Evolutionary conservation across 2,329 filamentous ascomycete species (phyloP).

Genomic region (Piedraia hortae): DNA sequence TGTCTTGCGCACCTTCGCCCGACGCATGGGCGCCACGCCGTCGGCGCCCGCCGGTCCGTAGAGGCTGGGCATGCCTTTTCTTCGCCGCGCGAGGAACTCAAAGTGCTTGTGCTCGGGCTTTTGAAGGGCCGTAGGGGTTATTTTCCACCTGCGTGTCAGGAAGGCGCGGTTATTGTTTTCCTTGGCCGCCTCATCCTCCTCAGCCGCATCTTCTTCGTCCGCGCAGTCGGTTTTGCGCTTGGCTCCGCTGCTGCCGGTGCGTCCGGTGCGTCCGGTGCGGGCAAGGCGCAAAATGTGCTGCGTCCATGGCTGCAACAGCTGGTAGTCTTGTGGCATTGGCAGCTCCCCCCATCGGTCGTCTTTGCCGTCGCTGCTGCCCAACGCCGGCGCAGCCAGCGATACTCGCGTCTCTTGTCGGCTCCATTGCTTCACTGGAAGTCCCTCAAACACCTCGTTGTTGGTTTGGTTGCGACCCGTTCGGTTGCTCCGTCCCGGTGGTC

Average conservation of each 20-base stretch:
- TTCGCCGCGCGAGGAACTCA: slow-evolving; percentile 30
- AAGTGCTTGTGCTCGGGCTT: slow-evolving; percentile 26
- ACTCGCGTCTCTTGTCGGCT: slow-evolving; percentile 23
- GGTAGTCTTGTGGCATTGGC: slow-evolving; percentile 67
- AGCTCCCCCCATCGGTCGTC: slow-evolving; percentile 53
- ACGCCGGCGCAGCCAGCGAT: slow-evolving; percentile 10
- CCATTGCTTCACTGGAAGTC: slow-evolving; percentile 78
- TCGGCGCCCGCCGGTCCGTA: slow-evolving; percentile 15
- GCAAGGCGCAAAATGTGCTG: slow-evolving; percentile 62
- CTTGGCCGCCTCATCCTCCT: slow-evolving; percentile 14
- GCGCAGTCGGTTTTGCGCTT: slow-evolving; percentile 32
- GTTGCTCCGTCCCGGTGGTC: slow-evolving; percentile 28
- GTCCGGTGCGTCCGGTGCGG: slow-evolving; percentile 36
- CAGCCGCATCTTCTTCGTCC: slow-evolving; percentile 30
- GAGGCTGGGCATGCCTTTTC: slow-evolving; percentile 28
- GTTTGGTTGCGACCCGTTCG: slow-evolving; percentile 28
- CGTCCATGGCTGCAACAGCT: slow-evolving; percentile 48
- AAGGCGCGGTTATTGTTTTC: slow-evolving; percentile 21
- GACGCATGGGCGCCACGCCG: slow-evolving; percentile 29
- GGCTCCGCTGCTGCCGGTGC: slow-evolving; percentile 30
- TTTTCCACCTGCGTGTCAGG: slow-evolving; percentile 28
- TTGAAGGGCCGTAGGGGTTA: slow-evolving; percentile 28
- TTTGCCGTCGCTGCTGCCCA: slow-evolving; percentile 5
- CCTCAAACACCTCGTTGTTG: slow-evolving; percentile 40
- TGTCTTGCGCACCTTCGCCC: slow-evolving; percentile 44